Base-by-base conservation (phyloP, 2,329 filamentous ascomycete genomes). In the Akanthomyces lecanii region DNA sequence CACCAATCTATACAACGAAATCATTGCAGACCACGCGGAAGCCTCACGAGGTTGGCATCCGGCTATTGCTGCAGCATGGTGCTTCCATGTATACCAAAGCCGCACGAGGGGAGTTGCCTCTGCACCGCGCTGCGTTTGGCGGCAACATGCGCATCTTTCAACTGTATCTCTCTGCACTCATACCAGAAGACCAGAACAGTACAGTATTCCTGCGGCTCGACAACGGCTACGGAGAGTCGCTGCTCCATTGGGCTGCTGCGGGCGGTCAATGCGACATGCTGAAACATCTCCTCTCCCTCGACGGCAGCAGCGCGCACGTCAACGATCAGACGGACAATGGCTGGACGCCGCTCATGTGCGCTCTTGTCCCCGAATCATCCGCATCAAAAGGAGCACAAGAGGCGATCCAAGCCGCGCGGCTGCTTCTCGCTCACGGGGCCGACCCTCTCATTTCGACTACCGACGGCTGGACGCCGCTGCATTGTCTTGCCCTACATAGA, bases 311-410 rank as follows among this genome's bases (percentile, higher is more conserved):
- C 8, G 50, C 25, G 2, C 25, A 70, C 51, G 65, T 70, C 33
- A 69, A 73, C 51, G 48, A 55, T 1, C 38, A 28, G 1, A 73
- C 64, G 62, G 12, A 55, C 11, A 69, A 70, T 50, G 67, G 69
- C 52, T 74, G 71, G 72, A 74, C 71, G 12, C 71, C 72, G 6
- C 63, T 74, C 21, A 59, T 71, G 38, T 74, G 71, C 47, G 70
- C 71, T 8, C 57, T 74, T 2, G 47, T 58, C 11, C 69, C 64
- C 11, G 62, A 55, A 10, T 38, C 8, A 11, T 4, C 8, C 21
- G 18, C 23, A 10, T 25, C 7, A 5, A 65, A 65, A 21, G 63
- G 50, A 2, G 47, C 60, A 10, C 2, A n/a, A 4, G 47, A 67
- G 10, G 62, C 64, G 8, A 30, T 66, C 16, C 47, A 42, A 4